Base-by-base conservation (phyloP, 257 asterid genomes). In the Nicotiana attenuata region DNA sequence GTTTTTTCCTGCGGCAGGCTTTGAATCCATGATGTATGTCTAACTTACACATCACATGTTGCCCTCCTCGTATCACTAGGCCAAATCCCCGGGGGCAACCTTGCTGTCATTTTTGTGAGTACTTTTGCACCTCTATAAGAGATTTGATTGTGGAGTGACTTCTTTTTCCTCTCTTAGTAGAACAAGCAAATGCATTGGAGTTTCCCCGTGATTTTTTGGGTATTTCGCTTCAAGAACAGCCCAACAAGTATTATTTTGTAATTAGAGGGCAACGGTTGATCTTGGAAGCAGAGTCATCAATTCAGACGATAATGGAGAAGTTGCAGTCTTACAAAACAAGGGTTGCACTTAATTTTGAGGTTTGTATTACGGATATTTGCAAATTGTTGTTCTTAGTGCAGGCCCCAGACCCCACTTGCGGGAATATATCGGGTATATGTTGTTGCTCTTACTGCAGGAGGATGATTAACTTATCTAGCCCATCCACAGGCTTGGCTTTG, bases 241-340 rank as follows among this genome's bases (percentile, higher is more conserved):
- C 98, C 24, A 85, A 84, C 82, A 94, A 92, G 86, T 90, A 92
- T 80, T 96, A 80, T 81, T 63, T 93, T 67, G 97, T 92, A 50
- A 82, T 94, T 76, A 93, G 95, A 87, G 98, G 96, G 80, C 92
- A 92, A 88, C 88, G 92, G 52, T 84, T 94, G 71, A 92, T 96
- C 56, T 88, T 91, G 82, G 97, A 96, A 92, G 97, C 97, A 11
- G 97, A 93, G 47, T 85, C 94, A 10, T 89, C 89, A 55, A 92
- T 96, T 81, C 97, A 94, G 92, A 87, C 77, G 81, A 96, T 93
- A 82, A 96, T 96, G 99, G 99, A 96, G 85, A 94, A 93, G 85
- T 85, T 94, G 84, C 99, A 96, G 82, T 96, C 99, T 14, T 96
- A 96, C 86, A 96, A 89, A 85, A 93, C 95, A 13, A 87, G 98